phyloP scores from a whole-genome alignment of 75 land plant species.

The Pinus albicaulis region DNA sequence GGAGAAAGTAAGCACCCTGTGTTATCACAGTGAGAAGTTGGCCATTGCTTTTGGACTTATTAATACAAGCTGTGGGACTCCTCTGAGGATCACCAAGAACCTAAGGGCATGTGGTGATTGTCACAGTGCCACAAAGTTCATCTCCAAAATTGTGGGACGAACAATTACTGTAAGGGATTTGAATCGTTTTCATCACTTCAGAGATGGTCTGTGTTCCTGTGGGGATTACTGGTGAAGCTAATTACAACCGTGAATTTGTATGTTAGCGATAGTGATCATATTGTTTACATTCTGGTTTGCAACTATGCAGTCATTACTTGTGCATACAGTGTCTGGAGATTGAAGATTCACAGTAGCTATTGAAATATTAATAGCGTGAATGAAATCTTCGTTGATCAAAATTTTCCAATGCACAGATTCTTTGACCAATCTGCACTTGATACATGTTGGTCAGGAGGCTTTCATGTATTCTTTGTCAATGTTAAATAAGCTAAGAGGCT shows the following conservation, averaged over 20 bases:
- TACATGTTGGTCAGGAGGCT: no score
- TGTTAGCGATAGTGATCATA: no score
- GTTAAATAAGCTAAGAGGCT: no score
- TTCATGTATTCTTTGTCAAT: no score
- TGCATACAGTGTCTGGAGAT: no score
- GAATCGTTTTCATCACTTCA: background rate
- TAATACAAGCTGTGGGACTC: background rate
- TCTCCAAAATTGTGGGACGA: background rate
- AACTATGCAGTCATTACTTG: no score
- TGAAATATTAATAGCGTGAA: no score
- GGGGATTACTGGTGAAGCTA: background rate
- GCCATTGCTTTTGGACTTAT: background rate
- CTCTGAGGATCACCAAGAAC: background rate
- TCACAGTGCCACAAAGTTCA: background rate
- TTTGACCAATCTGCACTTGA: no score
- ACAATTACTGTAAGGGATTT: background rate
- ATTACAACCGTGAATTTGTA: background rate
- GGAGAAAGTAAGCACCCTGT: background rate
- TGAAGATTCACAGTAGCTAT: no score
- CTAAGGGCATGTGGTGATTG: background rate
- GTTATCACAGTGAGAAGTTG: conserved; percentile 1
- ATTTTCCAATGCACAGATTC: no score
- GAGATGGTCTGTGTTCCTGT: background rate
- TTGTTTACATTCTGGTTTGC: no score
- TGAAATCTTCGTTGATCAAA: no score